Percentiles rank a stretch among this genome's conserved stretches.
Conservation (phyloP, 2,329 filamentous ascomycete genomes). For the Calonectria fujianensis region DNA sequence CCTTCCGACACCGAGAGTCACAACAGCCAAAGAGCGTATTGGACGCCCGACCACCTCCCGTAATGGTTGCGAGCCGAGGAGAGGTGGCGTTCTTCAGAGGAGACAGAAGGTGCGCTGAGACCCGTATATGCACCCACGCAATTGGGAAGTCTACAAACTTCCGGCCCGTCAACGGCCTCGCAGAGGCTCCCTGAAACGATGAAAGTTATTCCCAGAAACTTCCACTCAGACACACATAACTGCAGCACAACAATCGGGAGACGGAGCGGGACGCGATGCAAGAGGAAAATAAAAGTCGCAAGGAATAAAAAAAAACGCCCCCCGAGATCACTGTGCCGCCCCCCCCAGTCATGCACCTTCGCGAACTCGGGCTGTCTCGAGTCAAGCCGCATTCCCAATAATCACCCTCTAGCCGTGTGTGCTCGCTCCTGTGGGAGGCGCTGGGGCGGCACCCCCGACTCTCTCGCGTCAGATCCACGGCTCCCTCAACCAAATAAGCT, state of each 20-base stretch:
- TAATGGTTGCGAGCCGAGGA: slow-evolving; percentile 10
- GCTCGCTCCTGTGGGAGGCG: slow-evolving; percentile 1
- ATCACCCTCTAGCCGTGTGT: neutral
- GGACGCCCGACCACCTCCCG: slow-evolving; percentile 1
- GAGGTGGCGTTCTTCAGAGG: slow-evolving; percentile 10
- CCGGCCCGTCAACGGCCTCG: slow-evolving; percentile 36
- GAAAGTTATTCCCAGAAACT: neutral
- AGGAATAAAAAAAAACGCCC: neutral
- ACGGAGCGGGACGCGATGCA: neutral
- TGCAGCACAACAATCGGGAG: neutral
- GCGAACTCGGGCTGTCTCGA: slow-evolving; percentile 20
- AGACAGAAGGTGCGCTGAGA: neutral
- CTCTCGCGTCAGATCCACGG: slow-evolving; percentile 21
- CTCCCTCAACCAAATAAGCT: slow-evolving; percentile 20
- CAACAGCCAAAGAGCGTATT: slow-evolving; percentile 19
- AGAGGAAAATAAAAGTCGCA: neutral
- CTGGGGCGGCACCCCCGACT: slow-evolving; percentile 11
- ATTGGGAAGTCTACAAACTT: slow-evolving; percentile 27
- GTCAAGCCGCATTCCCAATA: slow-evolving; percentile 24
- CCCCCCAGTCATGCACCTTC: slow-evolving; percentile 27
- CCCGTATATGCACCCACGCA: neutral
- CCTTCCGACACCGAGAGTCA: neutral
- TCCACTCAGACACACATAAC: neutral
- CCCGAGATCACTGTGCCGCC: slow-evolving; percentile 16
- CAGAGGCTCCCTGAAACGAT: slow-evolving; percentile 11